phyloP scores from a whole-genome alignment of 169 alveolate species.

The Cystoisospora suis region DNA sequence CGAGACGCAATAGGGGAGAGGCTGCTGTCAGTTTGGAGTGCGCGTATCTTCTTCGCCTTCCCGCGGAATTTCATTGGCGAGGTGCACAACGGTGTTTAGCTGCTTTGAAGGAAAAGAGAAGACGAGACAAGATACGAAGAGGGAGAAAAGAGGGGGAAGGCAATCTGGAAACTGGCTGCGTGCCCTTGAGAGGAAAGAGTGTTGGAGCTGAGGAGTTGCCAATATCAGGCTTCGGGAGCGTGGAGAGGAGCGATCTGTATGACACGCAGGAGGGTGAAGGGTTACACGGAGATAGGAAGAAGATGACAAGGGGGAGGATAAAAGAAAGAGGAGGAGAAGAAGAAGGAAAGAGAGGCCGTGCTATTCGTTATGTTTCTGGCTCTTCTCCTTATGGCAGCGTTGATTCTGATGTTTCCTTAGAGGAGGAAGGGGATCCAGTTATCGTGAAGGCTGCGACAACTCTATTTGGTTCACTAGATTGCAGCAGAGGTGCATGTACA shows the following conservation, averaged over 20 bases:
- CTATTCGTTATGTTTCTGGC: neutral
- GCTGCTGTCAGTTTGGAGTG: conserved; percentile 57
- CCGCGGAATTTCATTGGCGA: conserved; percentile 5
- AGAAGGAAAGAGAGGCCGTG: neutral
- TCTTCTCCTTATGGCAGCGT: neutral
- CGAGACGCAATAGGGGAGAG: conserved; percentile 41
- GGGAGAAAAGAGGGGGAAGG: neutral
- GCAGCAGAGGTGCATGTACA: neutral
- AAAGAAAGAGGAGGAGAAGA: neutral
- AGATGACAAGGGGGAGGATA: neutral
- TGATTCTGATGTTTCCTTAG: neutral
- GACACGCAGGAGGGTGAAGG: neutral
- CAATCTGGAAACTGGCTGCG: neutral
- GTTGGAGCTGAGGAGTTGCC: neutral
- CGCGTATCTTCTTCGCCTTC: conserved; percentile 34
- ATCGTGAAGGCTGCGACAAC: neutral
- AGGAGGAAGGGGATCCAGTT: neutral
- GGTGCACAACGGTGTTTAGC: conserved; percentile 9
- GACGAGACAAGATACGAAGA: neutral
- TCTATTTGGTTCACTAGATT: neutral
- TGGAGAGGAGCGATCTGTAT: neutral
- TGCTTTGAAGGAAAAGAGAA: neutral
- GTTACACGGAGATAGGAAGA: neutral
- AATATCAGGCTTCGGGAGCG: no score
- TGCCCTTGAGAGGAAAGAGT: neutral